Conservation (phyloP, 768 basidiomycete genomes). For the Leccinum incarnatum region DNA sequence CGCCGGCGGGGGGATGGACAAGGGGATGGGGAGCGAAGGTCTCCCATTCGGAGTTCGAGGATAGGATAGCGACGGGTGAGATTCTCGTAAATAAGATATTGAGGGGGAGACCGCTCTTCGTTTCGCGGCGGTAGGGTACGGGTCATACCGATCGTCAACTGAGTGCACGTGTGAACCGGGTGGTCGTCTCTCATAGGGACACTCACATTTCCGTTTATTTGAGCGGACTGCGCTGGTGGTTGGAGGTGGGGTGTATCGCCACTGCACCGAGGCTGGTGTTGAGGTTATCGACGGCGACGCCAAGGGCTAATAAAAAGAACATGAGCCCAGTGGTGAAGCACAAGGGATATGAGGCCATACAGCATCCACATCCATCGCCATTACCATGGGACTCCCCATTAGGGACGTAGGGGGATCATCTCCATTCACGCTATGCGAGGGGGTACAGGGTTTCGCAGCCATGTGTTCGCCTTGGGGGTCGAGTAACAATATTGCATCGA, state of each 20-base stretch:
- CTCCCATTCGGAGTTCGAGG: constrained; percentile 50
- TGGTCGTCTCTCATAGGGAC: not conserved
- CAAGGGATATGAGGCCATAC: constrained; percentile 40
- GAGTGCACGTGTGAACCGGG: constrained; percentile 11
- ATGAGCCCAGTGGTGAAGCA: constrained; percentile 17
- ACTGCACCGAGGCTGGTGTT: constrained; percentile 54
- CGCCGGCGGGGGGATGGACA: constrained; percentile 54
- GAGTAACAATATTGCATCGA: constrained; percentile 54
- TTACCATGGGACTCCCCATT: constrained; percentile 57
- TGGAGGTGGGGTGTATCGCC: constrained; percentile 82
- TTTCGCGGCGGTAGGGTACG: constrained; percentile 74
- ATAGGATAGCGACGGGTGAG: constrained; percentile 47
- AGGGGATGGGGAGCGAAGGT: constrained; percentile 67
- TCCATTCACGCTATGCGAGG: constrained; percentile 62
- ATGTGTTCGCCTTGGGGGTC: constrained; percentile 57
- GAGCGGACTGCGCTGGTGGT: constrained; percentile 73
- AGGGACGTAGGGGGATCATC: constrained; percentile 60
- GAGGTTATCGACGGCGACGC: constrained; percentile 64
- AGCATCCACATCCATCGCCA: constrained; percentile 71
- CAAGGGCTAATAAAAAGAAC: constrained; percentile 41
- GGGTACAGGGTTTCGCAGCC: constrained; percentile 57
- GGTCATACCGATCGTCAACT: constrained; percentile 87
- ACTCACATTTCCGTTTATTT: constrained; percentile 76
- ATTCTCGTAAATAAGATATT: constrained; percentile 62
- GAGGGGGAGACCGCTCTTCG: constrained; percentile 84